Evolutionary conservation across 805 yeast genomes (phyloP), one percentile per base, ranked within the genome.

Genomic region (Komagataella populi): DNA sequence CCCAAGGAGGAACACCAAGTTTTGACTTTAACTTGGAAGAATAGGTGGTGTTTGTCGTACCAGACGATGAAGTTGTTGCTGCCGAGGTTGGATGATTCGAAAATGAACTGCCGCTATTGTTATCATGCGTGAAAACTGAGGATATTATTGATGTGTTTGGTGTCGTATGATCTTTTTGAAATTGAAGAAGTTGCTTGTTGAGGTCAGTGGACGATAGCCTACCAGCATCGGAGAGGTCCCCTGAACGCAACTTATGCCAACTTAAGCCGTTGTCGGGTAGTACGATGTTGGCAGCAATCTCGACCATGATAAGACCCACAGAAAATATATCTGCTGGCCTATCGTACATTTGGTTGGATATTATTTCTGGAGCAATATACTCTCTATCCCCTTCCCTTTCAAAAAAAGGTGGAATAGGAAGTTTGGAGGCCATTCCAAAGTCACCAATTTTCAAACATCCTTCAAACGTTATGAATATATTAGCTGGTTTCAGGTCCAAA

Each of bases 341-440:
- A 45, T 88, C 89, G 63, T 93, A 93, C 47, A 78, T 76, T 62
- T 87, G 89, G 47, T 77, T 80, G 39, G 89, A 80, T 51, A 93
- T 82, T 22, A 93, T 82, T 64, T 93, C 99, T 1, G 99, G 99
- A 0, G 99, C 98, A 67, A 93, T 93, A 66, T 93, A 93, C 63
- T 91, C 96, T 50, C 98, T 74, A 66, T 93, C 99, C 23, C 99
- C 99, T 68, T 93, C 99, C 57, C 96, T 78, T 66, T 93, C 99
- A 59, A 87, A 83, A 56, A 70, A 80, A 46, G 73, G 74, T 48
- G 78, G 78, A 17, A 82, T 80, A 0, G 98, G 98, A 50, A 81
- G 70, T 56, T 78, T 80, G 2, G 96, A 78, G 5, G 97, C 96
- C 73, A 93, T 80, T 6, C 99, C 99, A 70, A 93, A 93, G 67